Conservation (phyloP, 495 filamentous ascomycete genomes). For the Annulohypoxylon bovei region DNA sequence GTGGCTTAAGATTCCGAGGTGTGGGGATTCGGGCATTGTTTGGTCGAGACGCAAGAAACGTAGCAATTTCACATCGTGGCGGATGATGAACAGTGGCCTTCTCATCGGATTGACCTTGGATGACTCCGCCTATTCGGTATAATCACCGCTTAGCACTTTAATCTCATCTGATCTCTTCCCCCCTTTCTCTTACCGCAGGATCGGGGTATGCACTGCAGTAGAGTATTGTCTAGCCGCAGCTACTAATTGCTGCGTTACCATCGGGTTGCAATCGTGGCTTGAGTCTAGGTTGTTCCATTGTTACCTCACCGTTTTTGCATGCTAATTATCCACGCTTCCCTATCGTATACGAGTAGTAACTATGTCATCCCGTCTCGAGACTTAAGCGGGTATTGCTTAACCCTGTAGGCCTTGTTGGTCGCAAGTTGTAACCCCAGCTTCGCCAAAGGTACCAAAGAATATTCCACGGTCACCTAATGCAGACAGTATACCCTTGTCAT, state of each 20-base stretch:
- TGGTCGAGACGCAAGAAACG: constrained; percentile 2
- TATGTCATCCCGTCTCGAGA: constrained; percentile 17
- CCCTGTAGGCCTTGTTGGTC: constrained; percentile 26
- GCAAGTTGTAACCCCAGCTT: constrained; percentile 12
- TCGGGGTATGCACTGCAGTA: constrained; percentile 21
- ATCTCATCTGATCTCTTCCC: constrained; percentile 6
- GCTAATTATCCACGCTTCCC: constrained; percentile 6
- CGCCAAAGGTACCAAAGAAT: constrained; percentile 25
- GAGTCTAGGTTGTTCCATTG: constrained; percentile 37
- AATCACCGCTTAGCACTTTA: constrained; percentile 3
- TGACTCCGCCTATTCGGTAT: neutral
- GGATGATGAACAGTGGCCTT: constrained; percentile 9
- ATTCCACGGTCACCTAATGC: constrained; percentile 14
- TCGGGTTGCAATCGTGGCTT: constrained; percentile 39
- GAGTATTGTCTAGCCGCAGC: constrained; percentile 19
- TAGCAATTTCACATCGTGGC: constrained; percentile 3
- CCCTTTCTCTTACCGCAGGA: constrained; percentile 8
- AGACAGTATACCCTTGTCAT: constrained; percentile 27
- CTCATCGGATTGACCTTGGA: neutral
- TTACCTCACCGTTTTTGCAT: constrained; percentile 31
- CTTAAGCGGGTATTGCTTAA: constrained; percentile 20
- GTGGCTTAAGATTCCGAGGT: constrained; percentile 18
- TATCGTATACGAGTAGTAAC: constrained; percentile 7
- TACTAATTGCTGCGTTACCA: constrained; percentile 9
- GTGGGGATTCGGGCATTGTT: neutral